Evolutionary conservation across 2,329 filamentous ascomycete genomes (phyloP).

Genomic region (Aspergillus novoparasiticus): DNA sequence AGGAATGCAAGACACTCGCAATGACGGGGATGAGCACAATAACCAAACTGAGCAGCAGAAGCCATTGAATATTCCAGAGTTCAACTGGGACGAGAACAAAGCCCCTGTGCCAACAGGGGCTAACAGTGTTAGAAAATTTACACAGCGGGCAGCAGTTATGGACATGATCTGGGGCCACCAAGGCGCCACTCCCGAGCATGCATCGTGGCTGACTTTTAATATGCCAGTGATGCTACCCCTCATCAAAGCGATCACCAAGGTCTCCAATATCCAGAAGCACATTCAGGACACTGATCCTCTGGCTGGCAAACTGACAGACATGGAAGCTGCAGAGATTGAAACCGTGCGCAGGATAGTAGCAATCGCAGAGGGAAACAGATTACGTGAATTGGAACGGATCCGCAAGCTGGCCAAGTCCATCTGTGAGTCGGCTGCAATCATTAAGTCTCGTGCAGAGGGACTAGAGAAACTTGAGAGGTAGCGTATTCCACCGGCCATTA

Average conservation of each 20-base stretch:
- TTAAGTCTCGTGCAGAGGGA: slow-evolving; percentile 18
- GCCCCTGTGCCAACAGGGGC: slow-evolving; percentile 19
- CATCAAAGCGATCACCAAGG: slow-evolving; percentile 27
- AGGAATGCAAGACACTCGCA: neutral
- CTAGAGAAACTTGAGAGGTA: slow-evolving; percentile 9
- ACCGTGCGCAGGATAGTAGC: slow-evolving; percentile 21
- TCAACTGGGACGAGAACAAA: slow-evolving; percentile 22
- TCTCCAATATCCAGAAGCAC: slow-evolving; percentile 20
- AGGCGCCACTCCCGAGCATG: slow-evolving; percentile 27
- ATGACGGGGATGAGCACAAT: neutral
- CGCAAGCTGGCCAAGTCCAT: slow-evolving; percentile 19
- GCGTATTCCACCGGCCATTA: neutral
- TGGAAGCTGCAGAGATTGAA: slow-evolving; percentile 26
- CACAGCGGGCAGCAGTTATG: slow-evolving; percentile 24
- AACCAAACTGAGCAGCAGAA: neutral
- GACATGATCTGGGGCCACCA: slow-evolving; percentile 23
- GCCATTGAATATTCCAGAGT: slow-evolving; percentile 9
- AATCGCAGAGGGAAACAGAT: slow-evolving; percentile 22
- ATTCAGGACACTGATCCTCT: slow-evolving; percentile 11
- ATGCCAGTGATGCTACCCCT: slow-evolving; percentile 20
- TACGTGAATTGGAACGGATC: slow-evolving; percentile 23
- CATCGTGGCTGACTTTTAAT: slow-evolving; percentile 26
- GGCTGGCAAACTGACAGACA: slow-evolving; percentile 14
- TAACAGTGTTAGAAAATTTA: slow-evolving; percentile 22
- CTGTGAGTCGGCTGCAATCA: slow-evolving; percentile 13